Base-by-base conservation (phyloP, 1,284 basidiomycete species). In the Rhizoctonia solani region DNA sequence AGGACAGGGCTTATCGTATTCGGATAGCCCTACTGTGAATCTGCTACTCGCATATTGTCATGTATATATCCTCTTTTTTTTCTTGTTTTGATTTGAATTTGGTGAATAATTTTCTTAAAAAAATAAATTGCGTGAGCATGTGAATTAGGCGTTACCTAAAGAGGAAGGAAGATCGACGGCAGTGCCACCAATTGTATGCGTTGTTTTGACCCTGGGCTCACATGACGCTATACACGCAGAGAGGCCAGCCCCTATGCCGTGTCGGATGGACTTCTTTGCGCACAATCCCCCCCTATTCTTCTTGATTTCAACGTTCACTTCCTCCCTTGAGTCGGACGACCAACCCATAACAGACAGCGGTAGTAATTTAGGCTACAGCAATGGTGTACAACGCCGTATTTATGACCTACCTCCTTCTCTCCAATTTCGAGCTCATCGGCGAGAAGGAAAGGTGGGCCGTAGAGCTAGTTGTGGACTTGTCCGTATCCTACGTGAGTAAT, bases 311-410 rank as follows among this genome's bases (percentile, higher is more conserved):
- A 34, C 32, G 32, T 11, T 34, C 11, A 34, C 32, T 11, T 34
- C 32, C 4, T 11, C 32, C 32, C 32, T 34, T 34, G 32, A 34
- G 32, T 11, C 4, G 32, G 32, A 4, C 4, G 11, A 4, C 32
- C 32, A 34, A 34, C 32, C 11, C 32, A 34, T 11, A 34, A 4
- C 32, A 11, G 32, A 34, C 32, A 34, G n/a, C 9, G 16, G 8
- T 39, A 39, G 16, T 16, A 39, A 39, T 8, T 39, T 16, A 16
- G 37, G 16, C 16, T 16, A 39, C 47, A 19, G 16, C 56, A 34
- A 65, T 65, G 59, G 59, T 65, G 16, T 65, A 65, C 59, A 65
- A 44, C 49, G 59, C 59, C 14, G 47, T 50, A 5, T 65, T 65
- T 25, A 53, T 65, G 27, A 32, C 49, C 37, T 53, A 53, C 19